Conservation (phyloP, 768 basidiomycete species). For the Kwoniella botswanensis region DNA sequence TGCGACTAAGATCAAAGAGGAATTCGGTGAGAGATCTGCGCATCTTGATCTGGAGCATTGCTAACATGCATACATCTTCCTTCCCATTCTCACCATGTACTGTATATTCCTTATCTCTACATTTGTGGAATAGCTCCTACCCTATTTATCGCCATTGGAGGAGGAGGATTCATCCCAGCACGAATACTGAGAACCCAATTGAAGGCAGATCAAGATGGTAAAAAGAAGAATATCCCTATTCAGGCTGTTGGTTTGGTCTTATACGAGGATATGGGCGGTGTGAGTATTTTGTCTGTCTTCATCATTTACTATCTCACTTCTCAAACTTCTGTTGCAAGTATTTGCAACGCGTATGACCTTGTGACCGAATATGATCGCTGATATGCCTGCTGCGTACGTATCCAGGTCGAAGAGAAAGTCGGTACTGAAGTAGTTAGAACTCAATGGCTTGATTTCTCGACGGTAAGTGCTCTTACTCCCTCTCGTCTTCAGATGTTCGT, state of each 20-base stretch:
- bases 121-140: slow-evolving; percentile 36
- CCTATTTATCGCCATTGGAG: slow-evolving; percentile 56
- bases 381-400: not conserved
- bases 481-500: not conserved
- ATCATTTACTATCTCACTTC: too few species aligned
- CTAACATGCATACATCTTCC: not conserved
- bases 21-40: slow-evolving; percentile 64
- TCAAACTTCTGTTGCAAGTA: too few species aligned
- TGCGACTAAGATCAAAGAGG: slow-evolving; percentile 70
- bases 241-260: slow-evolving; percentile 95
- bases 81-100: not conserved
- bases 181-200: slow-evolving; percentile 72
- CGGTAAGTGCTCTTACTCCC: slow-evolving; percentile 42
- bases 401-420: slow-evolving; percentile 51
- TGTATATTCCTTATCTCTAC: not conserved
- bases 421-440: slow-evolving; percentile 80
- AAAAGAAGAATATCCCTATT: slow-evolving; percentile 81
- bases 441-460: slow-evolving; percentile 77
- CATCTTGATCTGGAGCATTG: not conserved
- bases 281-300: slow-evolving; percentile 57
- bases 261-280: slow-evolving; percentile 85
- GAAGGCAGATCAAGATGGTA: slow-evolving; percentile 26
- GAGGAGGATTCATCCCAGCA: slow-evolving; percentile 90
- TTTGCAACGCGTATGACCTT: too few species aligned
- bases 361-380: not conserved